Evolutionary conservation across 306 rosid species (phyloP).

Genomic region (Calophaca sinica): DNA sequence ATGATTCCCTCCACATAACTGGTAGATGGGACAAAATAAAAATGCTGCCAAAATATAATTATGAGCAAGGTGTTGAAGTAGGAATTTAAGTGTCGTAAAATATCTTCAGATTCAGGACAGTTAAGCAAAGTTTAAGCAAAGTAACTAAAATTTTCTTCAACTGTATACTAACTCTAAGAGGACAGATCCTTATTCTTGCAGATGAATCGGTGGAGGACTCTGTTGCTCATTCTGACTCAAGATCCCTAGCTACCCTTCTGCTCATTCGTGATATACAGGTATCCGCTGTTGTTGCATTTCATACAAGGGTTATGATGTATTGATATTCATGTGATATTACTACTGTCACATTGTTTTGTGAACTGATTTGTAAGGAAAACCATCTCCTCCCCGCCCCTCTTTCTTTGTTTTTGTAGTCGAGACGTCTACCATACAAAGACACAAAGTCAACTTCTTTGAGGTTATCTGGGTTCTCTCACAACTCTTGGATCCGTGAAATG

Average conservation of each 20-base stretch:
- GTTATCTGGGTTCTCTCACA: slow-evolving; percentile 85
- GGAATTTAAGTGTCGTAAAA: slow-evolving; percentile 19
- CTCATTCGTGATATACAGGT: slow-evolving; percentile 99
- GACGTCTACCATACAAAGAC: slow-evolving; percentile 87
- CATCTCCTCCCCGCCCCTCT: neutral
- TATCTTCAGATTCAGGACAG: slow-evolving; percentile 24
- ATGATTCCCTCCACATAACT: slow-evolving; percentile 6
- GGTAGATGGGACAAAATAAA: slow-evolving; percentile 19
- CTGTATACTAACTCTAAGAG: slow-evolving; percentile 71
- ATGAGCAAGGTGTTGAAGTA: slow-evolving; percentile 24
- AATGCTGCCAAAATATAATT: slow-evolving; percentile 27
- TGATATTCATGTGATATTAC: slow-evolving; percentile 37
- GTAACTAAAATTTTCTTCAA: slow-evolving; percentile 32
- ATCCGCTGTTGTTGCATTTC: slow-evolving; percentile 41
- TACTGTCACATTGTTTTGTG: slow-evolving; percentile 24
- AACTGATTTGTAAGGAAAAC: slow-evolving; percentile 35
- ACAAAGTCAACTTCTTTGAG: slow-evolving; percentile 67
- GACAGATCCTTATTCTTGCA: slow-evolving; percentile 97
- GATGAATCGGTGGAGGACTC: slow-evolving; percentile 97
- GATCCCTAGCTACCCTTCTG: slow-evolving; percentile 97
- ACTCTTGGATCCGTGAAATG: slow-evolving; percentile 97
- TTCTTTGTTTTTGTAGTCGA: slow-evolving; percentile 62
- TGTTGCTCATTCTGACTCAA: slow-evolving; percentile 94
- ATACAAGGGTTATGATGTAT: slow-evolving; percentile 16
- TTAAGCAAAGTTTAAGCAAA: neutral